Evolutionary conservation across 2,329 filamentous ascomycete genomes (phyloP), one percentile per base, ranked within the genome.

Genomic region (Epichloe glyceriae): DNA sequence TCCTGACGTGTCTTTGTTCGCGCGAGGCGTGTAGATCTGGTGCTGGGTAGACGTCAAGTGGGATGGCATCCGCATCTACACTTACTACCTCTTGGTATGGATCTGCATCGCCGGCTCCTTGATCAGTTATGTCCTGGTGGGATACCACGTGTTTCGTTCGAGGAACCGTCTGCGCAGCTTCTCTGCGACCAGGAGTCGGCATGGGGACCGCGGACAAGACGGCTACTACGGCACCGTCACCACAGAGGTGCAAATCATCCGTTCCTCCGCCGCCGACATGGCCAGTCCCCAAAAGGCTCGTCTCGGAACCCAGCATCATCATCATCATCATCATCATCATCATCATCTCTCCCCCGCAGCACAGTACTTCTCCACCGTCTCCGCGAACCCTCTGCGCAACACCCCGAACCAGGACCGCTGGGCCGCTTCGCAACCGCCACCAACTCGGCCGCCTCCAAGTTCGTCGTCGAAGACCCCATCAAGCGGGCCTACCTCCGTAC

Each of bases 51-150:
- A 71, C 52, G 65, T 66, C 35, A 64, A 69, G 35, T 80, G 74
- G 74, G 75, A 75, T 55, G 67, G 70, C 40, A 67, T 81, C 14
- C 76, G 78, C 34, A 80, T 82, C 42, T 80, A 75, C 57, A 75
- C 76, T 6, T 82, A 81, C 61, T 82, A 82, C 60, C 69, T 81
- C 54, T 74, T 79, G 3, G 77, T 81, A 45, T 81, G 78, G 78
- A 67, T 76, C 11, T 82, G 78, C 60, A 80, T 79, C 49, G 62
- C 72, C 44, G 64, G 78, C 12, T 80, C 78, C 0, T 64, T 73
- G 15, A 51, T 76, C 46, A 78, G 80, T 51, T 81, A 82, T 55
- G 63, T 74, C 19, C 65, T 77, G 33, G 76, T 82, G 42, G 78
- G 78, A 20, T 80, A 75, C 57, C 74, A 79, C 47, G 78, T 82